phyloP scores from a whole-genome alignment of 2,329 filamentous ascomycete species.

The Botrytis squamosa region DNA sequence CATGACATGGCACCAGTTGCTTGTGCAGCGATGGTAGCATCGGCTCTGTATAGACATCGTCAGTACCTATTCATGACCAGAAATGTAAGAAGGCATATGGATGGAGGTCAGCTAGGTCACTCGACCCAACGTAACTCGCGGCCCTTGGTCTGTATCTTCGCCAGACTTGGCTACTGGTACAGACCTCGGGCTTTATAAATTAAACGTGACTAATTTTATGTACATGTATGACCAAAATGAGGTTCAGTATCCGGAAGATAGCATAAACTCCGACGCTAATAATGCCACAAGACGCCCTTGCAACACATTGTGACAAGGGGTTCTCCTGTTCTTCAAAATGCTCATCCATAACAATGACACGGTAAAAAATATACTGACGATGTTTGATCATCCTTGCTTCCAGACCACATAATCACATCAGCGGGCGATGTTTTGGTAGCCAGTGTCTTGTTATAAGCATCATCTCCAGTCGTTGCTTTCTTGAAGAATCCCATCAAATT shows the following conservation, averaged over 20 bases:
- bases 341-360: constrained; percentile 61
- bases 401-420: constrained; percentile 97
- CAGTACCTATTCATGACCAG: constrained; percentile 5
- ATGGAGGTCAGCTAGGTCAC: constrained; percentile 18
- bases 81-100: neutral
- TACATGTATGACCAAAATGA: constrained; percentile 28
- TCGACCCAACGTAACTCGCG: constrained; percentile 39
- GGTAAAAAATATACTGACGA: constrained; percentile 60
- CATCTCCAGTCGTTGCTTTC: constrained; percentile 76
- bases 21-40: constrained; percentile 79
- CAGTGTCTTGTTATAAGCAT: constrained; percentile 75
- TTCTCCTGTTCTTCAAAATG: constrained; percentile 43
- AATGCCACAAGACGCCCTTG: constrained; percentile 49
- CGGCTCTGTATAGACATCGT: constrained; percentile 58
- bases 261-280: constrained; percentile 33
- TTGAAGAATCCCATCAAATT: constrained; percentile 85
- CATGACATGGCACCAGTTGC: constrained; percentile 98
- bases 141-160: constrained; percentile 36
- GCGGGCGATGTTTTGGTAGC: constrained; percentile 90
- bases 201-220: constrained; percentile 18
- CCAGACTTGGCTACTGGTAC: constrained; percentile 33
- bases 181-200: constrained; percentile 34
- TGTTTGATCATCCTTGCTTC: constrained; percentile 93
- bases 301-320: constrained; percentile 57
- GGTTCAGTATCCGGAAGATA: constrained; percentile 26